phyloP scores from a whole-genome alignment of 805 yeast genomes.

The Hanseniaspora jakobsenii region DNA sequence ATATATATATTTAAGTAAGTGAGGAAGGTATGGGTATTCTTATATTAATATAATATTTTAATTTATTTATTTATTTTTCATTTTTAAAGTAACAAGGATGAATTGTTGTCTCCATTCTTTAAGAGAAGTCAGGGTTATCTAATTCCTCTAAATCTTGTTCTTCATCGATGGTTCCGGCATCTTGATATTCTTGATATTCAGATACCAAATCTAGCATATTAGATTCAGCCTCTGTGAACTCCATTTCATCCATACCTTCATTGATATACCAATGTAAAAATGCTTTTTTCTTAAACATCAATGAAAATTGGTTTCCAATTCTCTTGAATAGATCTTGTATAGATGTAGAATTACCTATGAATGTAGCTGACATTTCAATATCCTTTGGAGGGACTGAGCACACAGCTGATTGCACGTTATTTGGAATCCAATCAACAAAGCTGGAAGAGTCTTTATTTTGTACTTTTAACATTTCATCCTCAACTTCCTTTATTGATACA shows the following conservation, averaged over 20 bases:
- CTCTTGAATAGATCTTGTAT: conserved; percentile 84
- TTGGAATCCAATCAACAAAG: conserved; percentile 94
- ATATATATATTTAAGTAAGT: no score
- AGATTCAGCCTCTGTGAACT: conserved; percentile 86
- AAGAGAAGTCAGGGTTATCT: conserved; percentile 57
- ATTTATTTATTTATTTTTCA: no score
- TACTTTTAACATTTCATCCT: conserved; percentile 79
- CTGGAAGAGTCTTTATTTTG: conserved; percentile 70
- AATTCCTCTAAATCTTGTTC: conserved; percentile 37
- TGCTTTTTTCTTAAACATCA: conserved; percentile 88
- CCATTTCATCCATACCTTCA: conserved; percentile 94
- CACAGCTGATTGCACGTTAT: conserved; percentile 86
- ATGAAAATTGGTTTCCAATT: conserved; percentile 78
- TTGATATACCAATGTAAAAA: conserved; percentile 92
- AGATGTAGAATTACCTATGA: conserved; percentile 85
- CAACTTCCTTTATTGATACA: conserved; percentile 85
- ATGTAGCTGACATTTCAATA: conserved; percentile 81
- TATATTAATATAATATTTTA: no score
- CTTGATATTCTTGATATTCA: conserved; percentile 89
- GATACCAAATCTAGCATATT: conserved; percentile 79
- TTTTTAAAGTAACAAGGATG: no score
- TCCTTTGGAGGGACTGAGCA: conserved; percentile 83
- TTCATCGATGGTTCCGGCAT: conserved; percentile 63
- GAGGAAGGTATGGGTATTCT: no score
- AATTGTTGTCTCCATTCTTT: conserved; percentile 23